phyloP scores from a whole-genome alignment of 208 protist genomes.

The Leishmania amazonensis region DNA sequence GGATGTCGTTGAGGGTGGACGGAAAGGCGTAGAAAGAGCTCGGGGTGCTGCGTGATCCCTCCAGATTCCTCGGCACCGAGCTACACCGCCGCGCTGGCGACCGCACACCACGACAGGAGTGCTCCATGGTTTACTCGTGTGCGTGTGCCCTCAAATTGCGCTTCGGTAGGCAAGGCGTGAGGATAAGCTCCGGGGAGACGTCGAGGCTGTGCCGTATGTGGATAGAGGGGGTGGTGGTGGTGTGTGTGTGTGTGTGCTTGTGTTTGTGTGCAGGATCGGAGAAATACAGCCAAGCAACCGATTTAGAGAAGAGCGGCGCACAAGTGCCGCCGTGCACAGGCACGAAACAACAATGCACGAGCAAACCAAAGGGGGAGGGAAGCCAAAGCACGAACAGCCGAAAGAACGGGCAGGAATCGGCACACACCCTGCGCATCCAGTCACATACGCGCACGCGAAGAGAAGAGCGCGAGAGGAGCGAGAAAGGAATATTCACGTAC shows the following conservation, averaged over 20 bases:
- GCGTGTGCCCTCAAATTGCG: neutral
- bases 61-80: slow-evolving; percentile 17
- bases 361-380: neutral
- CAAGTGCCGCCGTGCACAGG: neutral
- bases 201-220: neutral
- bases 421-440: no score
- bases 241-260: neutral
- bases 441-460: neutral
- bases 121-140: neutral
- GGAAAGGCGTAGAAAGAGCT: slow-evolving; percentile 24
- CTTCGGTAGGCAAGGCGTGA: neutral
- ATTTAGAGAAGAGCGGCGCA: neutral
- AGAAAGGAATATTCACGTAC: no score
- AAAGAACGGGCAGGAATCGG: no score
- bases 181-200: neutral
- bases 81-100: slow-evolving; percentile 15
- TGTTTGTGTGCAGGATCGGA: neutral
- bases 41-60: slow-evolving; percentile 6
- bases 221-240: neutral
- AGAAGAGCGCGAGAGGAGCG: neutral
- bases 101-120: neutral
- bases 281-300: neutral
- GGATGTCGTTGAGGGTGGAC: slow-evolving; percentile 35
- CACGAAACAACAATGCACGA: neutral
- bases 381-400: no score